Conservation (phyloP, 208 protist genomes). For the Crithidia expoeki region DNA sequence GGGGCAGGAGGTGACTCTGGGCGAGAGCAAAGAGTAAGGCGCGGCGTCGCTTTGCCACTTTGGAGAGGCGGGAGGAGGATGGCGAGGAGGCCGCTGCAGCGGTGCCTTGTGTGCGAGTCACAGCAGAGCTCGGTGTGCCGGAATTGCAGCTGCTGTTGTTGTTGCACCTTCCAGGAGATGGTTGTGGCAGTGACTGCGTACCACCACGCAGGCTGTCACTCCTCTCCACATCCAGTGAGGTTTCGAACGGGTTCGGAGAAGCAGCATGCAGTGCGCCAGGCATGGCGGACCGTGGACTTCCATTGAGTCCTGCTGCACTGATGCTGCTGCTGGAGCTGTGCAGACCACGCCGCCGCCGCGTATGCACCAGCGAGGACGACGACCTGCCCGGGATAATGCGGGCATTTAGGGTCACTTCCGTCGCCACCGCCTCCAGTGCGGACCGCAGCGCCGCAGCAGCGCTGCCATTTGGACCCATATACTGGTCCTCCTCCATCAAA, state of each 20-base stretch:
- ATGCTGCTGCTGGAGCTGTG: slow-evolving; percentile 11
- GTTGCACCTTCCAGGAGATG: not conserved
- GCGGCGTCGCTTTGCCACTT: slow-evolving; percentile 31
- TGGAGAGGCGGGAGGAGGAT: slow-evolving; percentile 10
- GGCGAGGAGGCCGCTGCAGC: not conserved
- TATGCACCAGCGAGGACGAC: slow-evolving; percentile 22
- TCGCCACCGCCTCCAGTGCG: slow-evolving; percentile 26
- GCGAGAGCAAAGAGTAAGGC: slow-evolving; percentile 51
- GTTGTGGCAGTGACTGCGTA: not conserved
- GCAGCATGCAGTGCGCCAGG: not conserved
- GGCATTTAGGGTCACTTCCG: slow-evolving; percentile 24
- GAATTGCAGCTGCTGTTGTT: not conserved
- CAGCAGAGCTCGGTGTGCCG: not conserved
- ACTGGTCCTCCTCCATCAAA: slow-evolving; percentile 29
- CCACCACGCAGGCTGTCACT: not conserved
- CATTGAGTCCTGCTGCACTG: not conserved
- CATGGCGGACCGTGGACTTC: not conserved
- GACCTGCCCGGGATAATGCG: slow-evolving; percentile 17
- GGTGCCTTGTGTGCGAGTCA: not conserved
- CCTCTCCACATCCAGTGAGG: not conserved
- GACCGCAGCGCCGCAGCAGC: slow-evolving; percentile 23
- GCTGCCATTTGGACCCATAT: slow-evolving; percentile 30
- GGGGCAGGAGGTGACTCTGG: slow-evolving; percentile 38
- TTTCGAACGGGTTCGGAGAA: not conserved
- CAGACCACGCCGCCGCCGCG: slow-evolving; percentile 25